Base-by-base conservation (phyloP, 352 stramenopile genomes). In the Thraustochytrium sp. region DNA sequence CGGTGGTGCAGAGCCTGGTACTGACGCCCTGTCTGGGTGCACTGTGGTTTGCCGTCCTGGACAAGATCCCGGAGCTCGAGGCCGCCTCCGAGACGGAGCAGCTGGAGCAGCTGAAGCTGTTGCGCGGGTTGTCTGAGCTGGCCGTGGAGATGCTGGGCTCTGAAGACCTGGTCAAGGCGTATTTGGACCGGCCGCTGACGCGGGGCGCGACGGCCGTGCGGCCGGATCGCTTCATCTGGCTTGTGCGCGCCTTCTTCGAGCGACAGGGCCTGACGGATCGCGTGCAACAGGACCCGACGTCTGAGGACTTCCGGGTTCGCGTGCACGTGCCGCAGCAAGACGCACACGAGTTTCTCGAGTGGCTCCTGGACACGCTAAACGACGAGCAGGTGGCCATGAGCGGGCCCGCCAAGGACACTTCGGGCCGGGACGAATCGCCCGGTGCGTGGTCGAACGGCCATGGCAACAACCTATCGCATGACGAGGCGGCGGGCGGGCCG, bases 341-440 rank as follows among this genome's bases (percentile, higher is more conserved):
- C 31, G 68, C 68, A 5, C 68, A 80, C 38, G 68, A 80, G 53
- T 80, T 80, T 44, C 68, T 80, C 21, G 68, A 80, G 49, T 80
- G 68, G 68, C 68, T 80, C 53, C n/a, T 80, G 26, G 68, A 80
- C 31, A 11, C 23, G 11, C 68, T 80, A 8, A 80, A 80, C 51
- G 68, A 80, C 16, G 68, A 80, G 51, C 68, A 80, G 34, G 34
- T 46, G 16, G 42, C 48, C 13, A n/a, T 80, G 1, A 9, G 29
- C 26, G 53, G 18, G 34, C 23, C 68, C 3, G 42, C 8, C 51
- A 9, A 38, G 11, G 54, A 63, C 5, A 21, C 5, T 34, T 5
- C 54, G 54, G 13, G 42, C 16, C 5, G 5, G 5, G 42, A 49
- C n/a, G n/a, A n/a, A n/a, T n/a, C n/a, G n/a, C n/a, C n/a, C n/a